These are phyloP conservation scores for Phoma sp. DNA, from an alignment of 2,329 filamentous ascomycete genomes.

Conservation along the genomic window DNA sequence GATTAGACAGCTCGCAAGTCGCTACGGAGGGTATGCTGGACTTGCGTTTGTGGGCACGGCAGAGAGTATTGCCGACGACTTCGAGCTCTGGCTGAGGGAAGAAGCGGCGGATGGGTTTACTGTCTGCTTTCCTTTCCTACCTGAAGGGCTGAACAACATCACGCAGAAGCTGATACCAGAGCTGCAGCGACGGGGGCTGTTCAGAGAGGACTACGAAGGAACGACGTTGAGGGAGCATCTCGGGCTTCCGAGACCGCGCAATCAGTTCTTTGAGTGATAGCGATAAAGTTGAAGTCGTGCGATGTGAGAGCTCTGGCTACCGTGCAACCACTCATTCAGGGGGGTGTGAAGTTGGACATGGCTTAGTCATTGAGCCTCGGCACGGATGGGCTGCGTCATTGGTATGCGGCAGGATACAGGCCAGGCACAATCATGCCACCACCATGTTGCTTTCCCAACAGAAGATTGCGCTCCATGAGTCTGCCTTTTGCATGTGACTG, in stretches of 20 bases:
- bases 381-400: not conserved
- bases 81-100: constrained; percentile 70
- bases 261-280: constrained; percentile 44
- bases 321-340: too few relatives aligned
- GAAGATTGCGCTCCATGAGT: not conserved
- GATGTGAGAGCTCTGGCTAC: too few relatives aligned
- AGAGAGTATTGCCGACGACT: constrained; percentile 66
- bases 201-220: constrained; percentile 58
- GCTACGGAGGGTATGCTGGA: constrained; percentile 65
- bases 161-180: constrained; percentile 33
- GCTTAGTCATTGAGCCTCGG: constrained; percentile 1
- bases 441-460: not conserved
- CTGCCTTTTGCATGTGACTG: constrained; percentile 5
- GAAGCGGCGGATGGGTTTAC: constrained; percentile 77
- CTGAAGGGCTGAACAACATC: constrained; percentile 30
- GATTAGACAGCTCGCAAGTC: constrained; percentile 66
- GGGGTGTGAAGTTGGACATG: too few relatives aligned
- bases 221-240: constrained; percentile 62
- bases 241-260: constrained; percentile 57
- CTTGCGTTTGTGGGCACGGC: constrained; percentile 66
- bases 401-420: not conserved
- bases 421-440: constrained; percentile 1
- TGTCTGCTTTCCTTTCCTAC: constrained; percentile 53
- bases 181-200: constrained; percentile 33
- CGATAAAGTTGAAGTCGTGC: not conserved